phyloP scores from a whole-genome alignment of 805 yeast genomes.

The Cyberlindnera meyerae region DNA sequence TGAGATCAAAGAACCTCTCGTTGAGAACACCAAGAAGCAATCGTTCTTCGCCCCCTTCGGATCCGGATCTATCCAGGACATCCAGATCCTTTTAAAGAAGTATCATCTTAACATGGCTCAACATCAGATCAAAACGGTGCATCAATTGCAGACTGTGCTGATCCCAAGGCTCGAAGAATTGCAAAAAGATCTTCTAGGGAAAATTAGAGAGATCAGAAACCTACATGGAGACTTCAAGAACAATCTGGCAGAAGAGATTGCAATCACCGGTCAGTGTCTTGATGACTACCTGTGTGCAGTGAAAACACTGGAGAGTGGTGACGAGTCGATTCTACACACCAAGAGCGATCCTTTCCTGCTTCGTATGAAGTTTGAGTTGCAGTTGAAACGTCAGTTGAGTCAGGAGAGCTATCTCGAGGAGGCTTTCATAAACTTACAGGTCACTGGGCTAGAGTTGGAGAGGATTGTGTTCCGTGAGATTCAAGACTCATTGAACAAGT shows the following conservation, averaged over 20 bases:
- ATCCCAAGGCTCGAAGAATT: slow-evolving; percentile 67
- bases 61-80: slow-evolving; percentile 73
- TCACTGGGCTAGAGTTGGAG: slow-evolving; percentile 82
- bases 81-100: slow-evolving; percentile 67
- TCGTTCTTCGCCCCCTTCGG: slow-evolving; percentile 67
- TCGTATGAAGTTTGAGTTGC: slow-evolving; percentile 65
- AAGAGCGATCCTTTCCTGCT: slow-evolving; percentile 78
- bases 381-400: slow-evolving; percentile 66
- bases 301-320: slow-evolving; percentile 44
- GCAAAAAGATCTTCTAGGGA: slow-evolving; percentile 67
- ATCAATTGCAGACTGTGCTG: slow-evolving; percentile 52
- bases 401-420: slow-evolving; percentile 87
- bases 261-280: slow-evolving; percentile 56
- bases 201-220: slow-evolving; percentile 81
- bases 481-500: slow-evolving; percentile 70
- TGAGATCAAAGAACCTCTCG: slow-evolving; percentile 32
- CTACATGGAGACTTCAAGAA: slow-evolving; percentile 81
- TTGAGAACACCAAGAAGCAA: slow-evolving; percentile 26
- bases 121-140: slow-evolving; percentile 49
- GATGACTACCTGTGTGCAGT: slow-evolving; percentile 51
- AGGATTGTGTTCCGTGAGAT: slow-evolving; percentile 80
- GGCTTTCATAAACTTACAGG: slow-evolving; percentile 81
- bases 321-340: slow-evolving; percentile 37
- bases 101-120: slow-evolving; percentile 60
- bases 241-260: slow-evolving; percentile 63